Conservation (phyloP, 192 early-diverging fungal species). For the Backusella australiensis region DNA sequence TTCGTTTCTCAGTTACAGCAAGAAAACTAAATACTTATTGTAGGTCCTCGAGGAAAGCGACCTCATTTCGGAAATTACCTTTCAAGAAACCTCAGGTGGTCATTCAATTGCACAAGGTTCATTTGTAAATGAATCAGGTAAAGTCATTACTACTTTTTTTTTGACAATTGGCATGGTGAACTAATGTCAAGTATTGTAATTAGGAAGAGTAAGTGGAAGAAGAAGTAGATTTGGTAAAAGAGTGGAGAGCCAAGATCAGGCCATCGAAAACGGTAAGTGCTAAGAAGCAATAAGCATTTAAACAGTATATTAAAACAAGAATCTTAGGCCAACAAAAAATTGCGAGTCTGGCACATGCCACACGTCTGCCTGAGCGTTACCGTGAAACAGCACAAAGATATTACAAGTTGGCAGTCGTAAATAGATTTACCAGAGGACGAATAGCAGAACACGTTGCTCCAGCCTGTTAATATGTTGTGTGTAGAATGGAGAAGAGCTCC, state of each 20-base stretch:
- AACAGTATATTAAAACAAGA: too few relatives aligned
- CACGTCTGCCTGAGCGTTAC: constrained; percentile 71
- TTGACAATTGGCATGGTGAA: too few relatives aligned
- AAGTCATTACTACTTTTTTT: too few relatives aligned
- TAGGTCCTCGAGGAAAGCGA: constrained; percentile 92
- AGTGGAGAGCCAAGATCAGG: constrained; percentile 68
- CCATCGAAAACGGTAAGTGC: constrained; percentile 51
- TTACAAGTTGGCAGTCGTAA: constrained; percentile 80
- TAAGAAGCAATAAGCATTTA: too few relatives aligned
- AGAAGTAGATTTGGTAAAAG: constrained; percentile 43
- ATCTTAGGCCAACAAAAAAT: constrained; percentile 70
- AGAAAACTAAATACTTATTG: not conserved
- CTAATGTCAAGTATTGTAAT: not conserved
- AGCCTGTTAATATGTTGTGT: constrained; percentile 91
- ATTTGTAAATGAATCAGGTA: constrained; percentile 41
- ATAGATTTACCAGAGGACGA: constrained; percentile 84
- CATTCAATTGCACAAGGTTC: constrained; percentile 78
- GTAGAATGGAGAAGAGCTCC: constrained; percentile 77
- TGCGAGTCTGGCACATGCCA: constrained; percentile 65
- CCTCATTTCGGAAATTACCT: constrained; percentile 90
- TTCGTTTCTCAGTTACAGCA: too few relatives aligned
- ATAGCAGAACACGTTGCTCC: constrained; percentile 73
- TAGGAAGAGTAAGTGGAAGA: constrained; percentile 41
- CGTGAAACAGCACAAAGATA: constrained; percentile 82
- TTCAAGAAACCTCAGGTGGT: constrained; percentile 84